A percentile compares a stretch with the other conserved stretches of the same genome.
These are phyloP conservation scores for Globisporangium ultimum DNA, from an alignment of 352 stramenopile genomes.

Conservation along the genomic window DNA sequence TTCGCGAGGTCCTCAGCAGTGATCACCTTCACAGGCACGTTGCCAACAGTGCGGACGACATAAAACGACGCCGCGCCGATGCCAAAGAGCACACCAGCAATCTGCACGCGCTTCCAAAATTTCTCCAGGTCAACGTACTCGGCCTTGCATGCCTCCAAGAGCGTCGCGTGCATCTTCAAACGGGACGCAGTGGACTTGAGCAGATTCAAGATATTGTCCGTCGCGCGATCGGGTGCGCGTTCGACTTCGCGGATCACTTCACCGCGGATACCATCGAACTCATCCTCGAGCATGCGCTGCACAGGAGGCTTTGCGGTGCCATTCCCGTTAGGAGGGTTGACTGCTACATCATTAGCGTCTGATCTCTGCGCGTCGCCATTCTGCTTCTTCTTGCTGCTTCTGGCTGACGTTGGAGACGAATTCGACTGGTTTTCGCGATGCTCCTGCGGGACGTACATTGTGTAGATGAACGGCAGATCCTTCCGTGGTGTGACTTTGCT, in stretches of 20 bases:
- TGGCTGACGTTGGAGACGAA: not conserved
- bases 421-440: slow-evolving; percentile 27
- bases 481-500: slow-evolving; percentile 87
- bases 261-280: slow-evolving; percentile 82
- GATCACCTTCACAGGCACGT: slow-evolving; percentile 26
- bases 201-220: slow-evolving; percentile 79
- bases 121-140: slow-evolving; percentile 71
- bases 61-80: slow-evolving; percentile 72
- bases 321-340: not conserved
- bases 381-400: slow-evolving; percentile 14
- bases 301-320: slow-evolving; percentile 29
- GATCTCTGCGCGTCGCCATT: slow-evolving; percentile 13
- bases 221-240: slow-evolving; percentile 74
- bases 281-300: slow-evolving; percentile 77
- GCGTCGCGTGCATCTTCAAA: slow-evolving; percentile 83
- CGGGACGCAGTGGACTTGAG: slow-evolving; percentile 75
- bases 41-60: slow-evolving; percentile 67
- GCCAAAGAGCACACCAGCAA: slow-evolving; percentile 50
- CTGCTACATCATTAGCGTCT: slow-evolving; percentile 2
- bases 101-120: slow-evolving; percentile 76
- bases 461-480: slow-evolving; percentile 87
- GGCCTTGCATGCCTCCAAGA: slow-evolving; percentile 73
- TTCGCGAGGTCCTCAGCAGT: slow-evolving; percentile 20
- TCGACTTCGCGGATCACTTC: slow-evolving; percentile 85
- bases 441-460: slow-evolving; percentile 83